Evolutionary conservation across 2,329 filamentous ascomycete genomes (phyloP), one percentile per base, ranked within the genome.

Genomic region (Claviceps pazoutovae): DNA sequence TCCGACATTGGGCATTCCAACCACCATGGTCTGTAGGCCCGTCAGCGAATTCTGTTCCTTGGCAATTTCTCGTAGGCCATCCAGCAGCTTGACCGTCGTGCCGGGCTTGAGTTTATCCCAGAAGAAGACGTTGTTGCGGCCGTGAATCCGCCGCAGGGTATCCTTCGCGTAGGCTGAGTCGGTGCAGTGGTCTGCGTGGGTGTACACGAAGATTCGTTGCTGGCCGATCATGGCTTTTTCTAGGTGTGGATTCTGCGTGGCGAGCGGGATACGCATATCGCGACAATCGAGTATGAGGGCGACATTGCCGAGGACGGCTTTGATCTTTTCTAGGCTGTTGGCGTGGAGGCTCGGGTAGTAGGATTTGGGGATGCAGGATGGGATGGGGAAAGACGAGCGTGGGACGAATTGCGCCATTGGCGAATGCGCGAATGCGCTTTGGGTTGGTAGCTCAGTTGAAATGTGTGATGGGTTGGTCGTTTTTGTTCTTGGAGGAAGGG

Each of bases 1-100:
- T 38, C 93, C 93, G 0, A 95, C 88, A 64, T 98, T 98, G 38
- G 93, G 93, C 90, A 98, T 96, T 51, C 93, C 93, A 14, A 97
- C 90, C 1, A 97, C 80, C 66, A 98, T 78, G 52, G 89, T 79
- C 48, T 89, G 80, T 58, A 88, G 78, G n/a, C 89, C 90, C 7
- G 86, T 83, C n/a, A 97, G 70, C 21, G 78, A 79, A 59, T 81
- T 66, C 19, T 66, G 57, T 1, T 55, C 56, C 16, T 50, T 54
- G 17, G 67, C 66, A 17, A 62, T 55, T 41, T 64, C 58, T 39
- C 62, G 64, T 17, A 71, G 61, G 36, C 64, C 61, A 17, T 56
- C 56, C 11, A 80, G 62, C 3, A 80, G 64, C 2, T 58, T 51
- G 5, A 58, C 58, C 9, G 73, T 71, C 34, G 62, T 63, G 2